Percentiles rank a stretch among this genome's conserved stretches.
Conservation (phyloP, 805 yeast genomes). For the Pichia occidentalis region DNA sequence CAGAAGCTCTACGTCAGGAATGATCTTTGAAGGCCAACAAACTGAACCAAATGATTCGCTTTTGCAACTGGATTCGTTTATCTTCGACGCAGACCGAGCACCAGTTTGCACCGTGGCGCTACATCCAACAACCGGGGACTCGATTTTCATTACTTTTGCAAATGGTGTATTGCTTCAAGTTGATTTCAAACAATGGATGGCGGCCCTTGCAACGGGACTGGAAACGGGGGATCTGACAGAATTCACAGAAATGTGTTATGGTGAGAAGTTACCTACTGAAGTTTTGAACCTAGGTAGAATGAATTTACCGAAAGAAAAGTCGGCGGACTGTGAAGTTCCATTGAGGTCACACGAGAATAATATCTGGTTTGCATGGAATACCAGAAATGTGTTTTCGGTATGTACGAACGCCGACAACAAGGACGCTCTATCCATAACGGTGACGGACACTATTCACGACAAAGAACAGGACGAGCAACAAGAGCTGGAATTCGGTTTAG, state of each 20-base stretch:
- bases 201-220: conserved; percentile 14
- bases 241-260: conserved; percentile 14
- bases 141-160: conserved; percentile 19
- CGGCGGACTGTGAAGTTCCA: not conserved
- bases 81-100: conserved; percentile 9
- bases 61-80: conserved; percentile 13
- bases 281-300: conserved; percentile 17
- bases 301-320: conserved; percentile 6
- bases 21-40: conserved; percentile 22
- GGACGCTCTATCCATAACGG: conserved; percentile 13
- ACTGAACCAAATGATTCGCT: conserved; percentile 8
- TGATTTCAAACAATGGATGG: conserved; percentile 27
- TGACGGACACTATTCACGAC: conserved; percentile 6
- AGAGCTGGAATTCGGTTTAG: too few species aligned
- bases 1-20: conserved; percentile 20
- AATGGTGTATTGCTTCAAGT: conserved; percentile 20
- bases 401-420: conserved; percentile 6
- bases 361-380: conserved; percentile 24
- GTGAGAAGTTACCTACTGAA: conserved; percentile 19
- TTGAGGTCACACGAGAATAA: conserved; percentile 15
- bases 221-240: conserved; percentile 15
- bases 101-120: conserved; percentile 13
- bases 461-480: not conserved
- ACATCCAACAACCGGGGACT: conserved; percentile 20
- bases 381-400: conserved; percentile 16